Conservation (phyloP, 352 stramenopile species). For the Phytophthora crassamura region DNA sequence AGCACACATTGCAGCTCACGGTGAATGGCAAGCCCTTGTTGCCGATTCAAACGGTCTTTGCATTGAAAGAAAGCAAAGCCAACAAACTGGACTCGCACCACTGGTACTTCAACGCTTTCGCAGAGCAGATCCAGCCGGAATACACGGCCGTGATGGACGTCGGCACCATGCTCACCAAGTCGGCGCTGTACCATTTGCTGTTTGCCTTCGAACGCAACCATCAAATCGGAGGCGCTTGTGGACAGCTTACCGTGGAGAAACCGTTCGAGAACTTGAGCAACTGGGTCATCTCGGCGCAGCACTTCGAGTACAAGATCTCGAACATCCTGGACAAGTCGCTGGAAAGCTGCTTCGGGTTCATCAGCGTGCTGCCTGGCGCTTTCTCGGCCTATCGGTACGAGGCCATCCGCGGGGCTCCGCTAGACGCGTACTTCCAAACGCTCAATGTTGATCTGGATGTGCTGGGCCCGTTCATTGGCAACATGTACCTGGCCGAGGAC, state of each 20-base stretch:
- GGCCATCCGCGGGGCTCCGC: slow-evolving; percentile 75
- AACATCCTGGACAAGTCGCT: slow-evolving; percentile 90
- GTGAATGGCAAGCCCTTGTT: slow-evolving; percentile 74
- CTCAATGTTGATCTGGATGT: slow-evolving; percentile 82
- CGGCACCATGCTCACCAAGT: slow-evolving; percentile 85
- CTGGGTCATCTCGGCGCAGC: slow-evolving; percentile 86
- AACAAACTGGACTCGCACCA: slow-evolving; percentile 88
- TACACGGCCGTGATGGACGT: slow-evolving; percentile 88
- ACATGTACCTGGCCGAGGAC: slow-evolving; percentile 92
- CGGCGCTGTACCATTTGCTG: slow-evolving; percentile 78
- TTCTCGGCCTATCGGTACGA: slow-evolving; percentile 89
- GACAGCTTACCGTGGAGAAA: slow-evolving; percentile 84
- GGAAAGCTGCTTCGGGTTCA: slow-evolving; percentile 89
- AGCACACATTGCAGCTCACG: slow-evolving; percentile 82
- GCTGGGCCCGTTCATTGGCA: slow-evolving; percentile 83
- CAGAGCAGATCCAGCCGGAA: slow-evolving; percentile 84
- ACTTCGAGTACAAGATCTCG: slow-evolving; percentile 93
- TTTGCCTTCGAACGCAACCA: slow-evolving; percentile 80
- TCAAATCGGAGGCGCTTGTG: slow-evolving; percentile 84
- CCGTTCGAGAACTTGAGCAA: slow-evolving; percentile 87
- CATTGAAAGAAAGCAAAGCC: slow-evolving; percentile 82
- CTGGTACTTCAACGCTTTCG: slow-evolving; percentile 88
- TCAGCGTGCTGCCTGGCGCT: slow-evolving; percentile 84
- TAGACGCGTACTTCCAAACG: slow-evolving; percentile 89
- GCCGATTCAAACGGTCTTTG: slow-evolving; percentile 82